These are phyloP conservation scores for Lasiosphaeriaceae sp. DNA, from an alignment of 495 filamentous ascomycete species.

Conservation along the genomic window DNA sequence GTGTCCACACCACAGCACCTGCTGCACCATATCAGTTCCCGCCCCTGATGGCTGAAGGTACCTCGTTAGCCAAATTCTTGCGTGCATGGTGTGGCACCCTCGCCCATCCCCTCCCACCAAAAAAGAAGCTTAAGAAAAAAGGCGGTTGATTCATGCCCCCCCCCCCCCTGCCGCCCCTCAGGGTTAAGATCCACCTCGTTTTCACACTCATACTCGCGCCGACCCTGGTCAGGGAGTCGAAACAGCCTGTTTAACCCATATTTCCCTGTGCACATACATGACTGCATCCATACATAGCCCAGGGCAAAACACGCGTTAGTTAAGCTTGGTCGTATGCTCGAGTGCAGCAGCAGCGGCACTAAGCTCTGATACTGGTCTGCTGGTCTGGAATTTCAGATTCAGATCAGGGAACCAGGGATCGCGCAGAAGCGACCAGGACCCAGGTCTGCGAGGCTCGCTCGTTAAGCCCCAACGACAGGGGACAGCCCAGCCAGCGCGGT, in stretches of 20 bases:
- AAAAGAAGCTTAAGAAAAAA: conserved; percentile 1
- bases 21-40: not conserved
- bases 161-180: conserved; percentile 19
- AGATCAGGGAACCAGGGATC: conserved; percentile 17
- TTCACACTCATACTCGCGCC: conserved; percentile 16
- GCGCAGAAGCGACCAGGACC: conserved; percentile 20
- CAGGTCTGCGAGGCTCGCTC: conserved; percentile 8
- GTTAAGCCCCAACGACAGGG: conserved; percentile 17
- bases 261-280: not conserved
- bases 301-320: not conserved
- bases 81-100: conserved; percentile 9
- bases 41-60: no score
- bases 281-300: not conserved
- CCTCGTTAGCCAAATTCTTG: conserved; percentile 7
- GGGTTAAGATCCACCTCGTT: conserved; percentile 26
- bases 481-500: not conserved
- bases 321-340: conserved; percentile 1
- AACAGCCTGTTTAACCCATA: conserved; percentile 24
- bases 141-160: conserved; percentile 22
- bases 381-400: conserved; percentile 15
- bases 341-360: not conserved
- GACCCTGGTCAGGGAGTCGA: conserved; percentile 18
- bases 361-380: not conserved
- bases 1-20: not conserved
- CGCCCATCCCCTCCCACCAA: conserved; percentile 5